Percentiles rank a stretch among this genome's conserved stretches.
These are phyloP conservation scores for Colletotrichum coccodes DNA, from an alignment of 2,329 filamentous ascomycete genomes.

Conservation along the genomic window DNA sequence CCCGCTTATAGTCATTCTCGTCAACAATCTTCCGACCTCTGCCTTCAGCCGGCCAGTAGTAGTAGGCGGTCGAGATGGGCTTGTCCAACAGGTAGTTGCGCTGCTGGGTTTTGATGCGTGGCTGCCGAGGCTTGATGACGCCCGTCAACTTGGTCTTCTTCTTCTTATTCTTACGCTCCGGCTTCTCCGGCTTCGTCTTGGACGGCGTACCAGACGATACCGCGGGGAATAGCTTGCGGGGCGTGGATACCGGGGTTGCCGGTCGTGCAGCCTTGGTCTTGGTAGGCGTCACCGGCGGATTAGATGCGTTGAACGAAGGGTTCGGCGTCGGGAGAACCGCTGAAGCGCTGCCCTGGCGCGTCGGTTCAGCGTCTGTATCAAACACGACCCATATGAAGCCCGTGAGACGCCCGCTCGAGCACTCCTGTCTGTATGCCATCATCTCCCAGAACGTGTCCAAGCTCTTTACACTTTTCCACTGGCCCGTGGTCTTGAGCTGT, in stretches of 20 bases:
- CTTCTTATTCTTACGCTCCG: slow-evolving; percentile 44
- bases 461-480: slow-evolving; percentile 85
- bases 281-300: slow-evolving; percentile 44
- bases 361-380: slow-evolving; percentile 56
- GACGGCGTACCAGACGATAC: slow-evolving; percentile 12
- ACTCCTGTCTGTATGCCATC: slow-evolving; percentile 97
- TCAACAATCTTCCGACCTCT: slow-evolving; percentile 73
- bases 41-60: slow-evolving; percentile 70
- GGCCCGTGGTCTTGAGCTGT: slow-evolving; percentile 65
- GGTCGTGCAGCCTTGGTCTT: slow-evolving; percentile 37
- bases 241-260: slow-evolving; percentile 44
- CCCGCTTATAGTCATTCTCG: slow-evolving; percentile 72
- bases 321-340: slow-evolving; percentile 39
- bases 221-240: slow-evolving; percentile 43
- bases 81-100: slow-evolving; percentile 60
- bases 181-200: slow-evolving; percentile 47
- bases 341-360: neutral
- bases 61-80: slow-evolving; percentile 68
- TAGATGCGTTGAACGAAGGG: slow-evolving; percentile 39
- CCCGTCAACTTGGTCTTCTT: slow-evolving; percentile 65
- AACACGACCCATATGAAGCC: slow-evolving; percentile 96
- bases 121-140: slow-evolving; percentile 70
- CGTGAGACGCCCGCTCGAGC: slow-evolving; percentile 89
- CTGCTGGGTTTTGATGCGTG: slow-evolving; percentile 70
- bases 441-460: slow-evolving; percentile 98